Evolutionary conservation across 2,329 filamentous ascomycete genomes (phyloP).

Genomic region (Cladosporium sp.): DNA sequence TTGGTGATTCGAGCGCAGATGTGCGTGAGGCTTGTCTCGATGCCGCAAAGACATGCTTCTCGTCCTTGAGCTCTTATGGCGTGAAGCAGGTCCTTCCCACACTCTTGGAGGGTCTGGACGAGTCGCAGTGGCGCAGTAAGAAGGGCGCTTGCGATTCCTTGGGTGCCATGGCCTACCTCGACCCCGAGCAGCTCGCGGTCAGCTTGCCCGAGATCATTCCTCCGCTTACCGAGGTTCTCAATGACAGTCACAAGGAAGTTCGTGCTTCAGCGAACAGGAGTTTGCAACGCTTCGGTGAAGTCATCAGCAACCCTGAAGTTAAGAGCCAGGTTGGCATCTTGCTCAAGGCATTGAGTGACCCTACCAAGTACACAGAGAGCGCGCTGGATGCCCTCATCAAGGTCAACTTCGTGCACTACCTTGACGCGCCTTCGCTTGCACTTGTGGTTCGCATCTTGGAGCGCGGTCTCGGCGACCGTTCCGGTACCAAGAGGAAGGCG

Average conservation of each 20-base stretch:
- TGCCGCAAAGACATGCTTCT: slow-evolving; percentile 91
- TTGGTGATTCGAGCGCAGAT: slow-evolving; percentile 83
- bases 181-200: slow-evolving; percentile 87
- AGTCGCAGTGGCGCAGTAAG: slow-evolving; percentile 96
- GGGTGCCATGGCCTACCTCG: slow-evolving; percentile 97
- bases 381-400: slow-evolving; percentile 93
- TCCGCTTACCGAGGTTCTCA: slow-evolving; percentile 87
- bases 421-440: slow-evolving; percentile 94
- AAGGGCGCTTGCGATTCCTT: slow-evolving; percentile 96
- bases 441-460: slow-evolving; percentile 94
- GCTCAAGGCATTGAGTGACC: slow-evolving; percentile 94
- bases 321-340: slow-evolving; percentile 88
- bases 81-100: slow-evolving; percentile 94
- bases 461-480: slow-evolving; percentile 85
- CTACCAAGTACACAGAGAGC: slow-evolving; percentile 94
- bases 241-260: slow-evolving; percentile 98
- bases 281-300: slow-evolving; percentile 95
- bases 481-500: slow-evolving; percentile 92
- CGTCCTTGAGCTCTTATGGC: slow-evolving; percentile 88
- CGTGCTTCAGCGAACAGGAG: slow-evolving; percentile 88
- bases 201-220: slow-evolving; percentile 97
- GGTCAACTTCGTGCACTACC: slow-evolving; percentile 96
- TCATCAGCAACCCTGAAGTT: slow-evolving; percentile 96
- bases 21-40: slow-evolving; percentile 92
- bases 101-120: slow-evolving; percentile 85